phyloP scores from a whole-genome alignment of 805 yeast species.

The Kluyveromyces siamensis region DNA sequence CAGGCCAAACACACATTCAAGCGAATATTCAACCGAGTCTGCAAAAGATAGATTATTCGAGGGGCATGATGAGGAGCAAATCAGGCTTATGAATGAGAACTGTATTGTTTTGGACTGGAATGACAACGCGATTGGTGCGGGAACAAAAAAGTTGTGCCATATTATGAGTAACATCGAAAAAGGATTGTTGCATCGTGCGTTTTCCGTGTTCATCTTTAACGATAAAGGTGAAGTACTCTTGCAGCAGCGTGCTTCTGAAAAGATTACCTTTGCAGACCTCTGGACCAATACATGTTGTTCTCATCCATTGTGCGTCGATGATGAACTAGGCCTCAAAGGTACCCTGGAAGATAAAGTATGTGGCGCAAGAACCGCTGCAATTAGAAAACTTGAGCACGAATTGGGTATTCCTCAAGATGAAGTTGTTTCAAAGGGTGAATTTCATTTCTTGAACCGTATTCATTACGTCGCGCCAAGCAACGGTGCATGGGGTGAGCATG shows the following conservation, averaged over 20 bases:
- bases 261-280: constrained; percentile 91
- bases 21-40: constrained; percentile 23
- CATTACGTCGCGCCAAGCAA: constrained; percentile 85
- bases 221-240: constrained; percentile 64
- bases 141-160: constrained; percentile 84
- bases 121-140: constrained; percentile 86
- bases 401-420: constrained; percentile 61
- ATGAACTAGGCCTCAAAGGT: constrained; percentile 58
- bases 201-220: constrained; percentile 89
- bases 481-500: constrained; percentile 95
- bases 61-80: constrained; percentile 92
- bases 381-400: constrained; percentile 87
- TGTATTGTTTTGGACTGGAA: constrained; percentile 88
- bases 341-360: constrained; percentile 49
- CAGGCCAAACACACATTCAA: constrained; percentile 48
- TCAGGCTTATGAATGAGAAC: constrained; percentile 89
- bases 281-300: constrained; percentile 99
- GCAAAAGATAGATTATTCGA: constrained; percentile 43
- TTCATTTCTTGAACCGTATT: constrained; percentile 83
- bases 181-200: constrained; percentile 91
- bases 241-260: constrained; percentile 94
- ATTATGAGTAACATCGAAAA: constrained; percentile 76
- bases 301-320: constrained; percentile 80
- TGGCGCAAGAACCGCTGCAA: constrained; percentile 85
- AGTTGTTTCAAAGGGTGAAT: constrained; percentile 53